These are phyloP conservation scores for Trapa incisa DNA, from an alignment of 345 rosid species.

Conservation along the genomic window DNA sequence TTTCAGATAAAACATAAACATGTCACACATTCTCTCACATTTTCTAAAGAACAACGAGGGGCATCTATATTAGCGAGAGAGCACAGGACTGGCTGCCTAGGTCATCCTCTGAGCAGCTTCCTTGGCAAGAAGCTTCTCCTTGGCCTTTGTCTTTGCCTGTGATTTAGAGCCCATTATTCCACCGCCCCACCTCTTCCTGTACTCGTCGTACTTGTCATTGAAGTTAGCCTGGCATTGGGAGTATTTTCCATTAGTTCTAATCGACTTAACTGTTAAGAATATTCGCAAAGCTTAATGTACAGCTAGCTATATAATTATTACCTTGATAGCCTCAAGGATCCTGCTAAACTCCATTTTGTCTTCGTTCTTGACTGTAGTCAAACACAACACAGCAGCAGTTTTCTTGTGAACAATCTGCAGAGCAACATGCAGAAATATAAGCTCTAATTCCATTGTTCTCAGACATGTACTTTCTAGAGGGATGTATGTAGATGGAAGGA, in stretches of 20 bases:
- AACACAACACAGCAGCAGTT: slow-evolving; percentile 60
- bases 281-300: too few relatives aligned
- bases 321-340: slow-evolving; percentile 70
- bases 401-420: slow-evolving; percentile 63
- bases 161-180: slow-evolving; percentile 90
- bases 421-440: not conserved
- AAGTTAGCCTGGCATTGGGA: slow-evolving; percentile 41
- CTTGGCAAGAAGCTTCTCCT: slow-evolving; percentile 54
- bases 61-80: not conserved
- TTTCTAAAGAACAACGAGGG: not conserved
- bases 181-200: slow-evolving; percentile 79
- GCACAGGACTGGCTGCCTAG: slow-evolving; percentile 8
- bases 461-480: too few relatives aligned
- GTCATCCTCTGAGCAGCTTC: slow-evolving; percentile 70
- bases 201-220: slow-evolving; percentile 58
- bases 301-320: slow-evolving; percentile 6
- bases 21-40: too few relatives aligned
- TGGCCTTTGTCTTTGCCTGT: slow-evolving; percentile 65
- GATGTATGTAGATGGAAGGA: not conserved
- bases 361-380: slow-evolving; percentile 64
- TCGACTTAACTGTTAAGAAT: too few relatives aligned
- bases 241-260: not conserved
- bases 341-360: slow-evolving; percentile 69
- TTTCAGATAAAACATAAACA: not conserved
- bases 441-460: too few relatives aligned